Percentiles rank a stretch among this genome's conserved stretches.
phyloP scores from a whole-genome alignment of 2,329 filamentous ascomycete species.

The Ilyonectria mors-panacis region DNA sequence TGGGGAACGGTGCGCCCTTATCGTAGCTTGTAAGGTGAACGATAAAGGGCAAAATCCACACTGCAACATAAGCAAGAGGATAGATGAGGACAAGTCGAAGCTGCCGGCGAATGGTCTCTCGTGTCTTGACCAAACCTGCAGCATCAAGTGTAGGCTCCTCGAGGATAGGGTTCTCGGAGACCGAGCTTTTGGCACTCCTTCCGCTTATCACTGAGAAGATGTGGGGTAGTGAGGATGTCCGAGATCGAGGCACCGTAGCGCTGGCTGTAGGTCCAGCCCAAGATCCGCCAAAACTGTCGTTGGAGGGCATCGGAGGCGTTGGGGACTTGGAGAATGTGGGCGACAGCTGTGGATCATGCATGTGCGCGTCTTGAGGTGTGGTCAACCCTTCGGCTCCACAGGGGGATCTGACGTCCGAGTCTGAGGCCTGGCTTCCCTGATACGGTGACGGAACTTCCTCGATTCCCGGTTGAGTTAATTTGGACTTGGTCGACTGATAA shows the following conservation, averaged over 20 bases:
- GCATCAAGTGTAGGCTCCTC: conserved; percentile 39
- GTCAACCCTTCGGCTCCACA: conserved; percentile 2
- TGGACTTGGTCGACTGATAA: conserved; percentile 27
- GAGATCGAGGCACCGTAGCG: conserved; percentile 22
- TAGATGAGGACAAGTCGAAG: conserved; percentile 83
- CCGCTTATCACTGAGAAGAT: conserved; percentile 43
- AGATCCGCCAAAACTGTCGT: conserved; percentile 15
- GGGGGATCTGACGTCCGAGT: background rate
- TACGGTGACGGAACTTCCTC: background rate
- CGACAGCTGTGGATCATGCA: background rate
- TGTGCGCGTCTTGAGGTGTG: conserved; percentile 17
- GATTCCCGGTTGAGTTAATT: conserved; percentile 1
- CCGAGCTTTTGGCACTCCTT: conserved; percentile 35
- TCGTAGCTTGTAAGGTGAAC: conserved; percentile 67
- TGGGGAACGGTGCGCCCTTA: conserved; percentile 64
- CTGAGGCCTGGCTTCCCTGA: conserved; percentile 4
- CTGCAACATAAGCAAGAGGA: conserved; percentile 78
- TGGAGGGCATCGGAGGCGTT: conserved; percentile 9
- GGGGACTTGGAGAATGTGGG: conserved; percentile 11
- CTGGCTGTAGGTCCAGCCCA: conserved; percentile 28
- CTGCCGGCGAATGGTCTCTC: conserved; percentile 75
- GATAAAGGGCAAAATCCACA: conserved; percentile 82
- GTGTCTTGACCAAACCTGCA: conserved; percentile 55
- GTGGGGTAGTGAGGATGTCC: conserved; percentile 44
- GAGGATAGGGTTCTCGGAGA: conserved; percentile 31